phyloP scores from a whole-genome alignment of 352 stramenopile species.

The Pythium dissimile region DNA sequence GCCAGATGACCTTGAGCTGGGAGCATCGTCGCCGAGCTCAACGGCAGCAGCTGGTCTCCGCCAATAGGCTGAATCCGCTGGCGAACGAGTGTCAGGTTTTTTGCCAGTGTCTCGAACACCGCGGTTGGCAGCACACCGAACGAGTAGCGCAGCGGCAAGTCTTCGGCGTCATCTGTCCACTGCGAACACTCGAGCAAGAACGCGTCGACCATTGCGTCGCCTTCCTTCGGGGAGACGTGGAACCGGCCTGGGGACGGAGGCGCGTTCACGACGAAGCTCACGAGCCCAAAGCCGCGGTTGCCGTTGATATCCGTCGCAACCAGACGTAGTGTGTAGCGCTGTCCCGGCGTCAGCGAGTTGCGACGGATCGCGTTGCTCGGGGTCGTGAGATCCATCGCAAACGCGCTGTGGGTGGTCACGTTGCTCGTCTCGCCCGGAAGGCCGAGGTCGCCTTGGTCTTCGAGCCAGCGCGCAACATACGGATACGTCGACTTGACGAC shows the following conservation, averaged over 20 bases:
- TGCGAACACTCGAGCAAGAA: constrained; percentile 49
- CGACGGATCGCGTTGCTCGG: constrained; percentile 46
- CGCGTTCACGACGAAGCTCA: constrained; percentile 53
- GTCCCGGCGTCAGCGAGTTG: constrained; percentile 54
- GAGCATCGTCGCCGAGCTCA: constrained; percentile 36
- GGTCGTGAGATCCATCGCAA: constrained; percentile 53
- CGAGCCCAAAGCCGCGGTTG: constrained; percentile 46
- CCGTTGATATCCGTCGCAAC: constrained; percentile 48
- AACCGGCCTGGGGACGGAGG: constrained; percentile 56
- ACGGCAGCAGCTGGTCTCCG: constrained; percentile 32
- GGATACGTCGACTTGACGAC: constrained; percentile 58
- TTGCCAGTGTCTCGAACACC: constrained; percentile 24
- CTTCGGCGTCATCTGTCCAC: constrained; percentile 58
- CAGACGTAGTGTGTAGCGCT: constrained; percentile 65
- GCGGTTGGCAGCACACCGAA: constrained; percentile 47
- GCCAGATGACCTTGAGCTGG: constrained; percentile 25
- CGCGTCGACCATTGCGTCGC: constrained; percentile 47
- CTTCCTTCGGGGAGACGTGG: constrained; percentile 34
- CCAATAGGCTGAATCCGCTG: constrained; percentile 38
- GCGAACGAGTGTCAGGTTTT: constrained; percentile 24
- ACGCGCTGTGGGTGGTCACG: constrained; percentile 29
- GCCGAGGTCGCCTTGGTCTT: constrained; percentile 55
- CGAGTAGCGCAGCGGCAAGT: constrained; percentile 59
- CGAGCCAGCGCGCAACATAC: constrained; percentile 45
- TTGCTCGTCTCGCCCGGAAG: constrained; percentile 29